Evolutionary conservation across 2,329 filamentous ascomycete species (phyloP), one percentile per base, ranked within the genome.

Genomic region (Emmonsia crescens): DNA sequence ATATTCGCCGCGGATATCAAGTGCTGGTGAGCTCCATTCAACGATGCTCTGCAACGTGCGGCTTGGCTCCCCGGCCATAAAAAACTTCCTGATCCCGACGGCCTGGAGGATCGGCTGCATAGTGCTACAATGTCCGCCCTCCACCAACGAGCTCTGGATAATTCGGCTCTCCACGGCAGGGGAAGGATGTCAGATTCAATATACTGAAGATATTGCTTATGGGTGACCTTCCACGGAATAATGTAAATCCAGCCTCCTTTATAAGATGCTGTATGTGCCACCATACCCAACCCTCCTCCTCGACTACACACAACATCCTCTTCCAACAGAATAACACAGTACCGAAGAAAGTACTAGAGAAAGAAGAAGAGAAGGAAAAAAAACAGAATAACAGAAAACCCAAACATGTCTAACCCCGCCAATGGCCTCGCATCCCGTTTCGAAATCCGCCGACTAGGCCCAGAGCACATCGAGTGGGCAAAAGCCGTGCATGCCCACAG

Each of bases 401-500:
- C 42, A 46, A 21, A 46, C 8, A 46, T 46, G 42, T 46, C 42
- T 10, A 46, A 46, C 5, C 42, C 9, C 44, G 12, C 10, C 44
- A 14, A 19, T 14, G 21, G 56, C 44, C 60, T 65, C 40, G 57
- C 62, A 2, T 21, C 57, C 24, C 62, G 64, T 21, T 66, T 64
- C 59, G 65, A 66, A 38, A 64, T 66, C 51, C 62, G 64, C n/a
- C 60, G 36, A 21, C 55, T 66, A 6, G 61, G 62, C 3, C 52
- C 51, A 21, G 62, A 64, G 31, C 48, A 66, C 27, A 31, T 64
- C 38, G 60, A 57, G 6, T 63, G 60, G 54, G 64, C 46, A n/a
- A 48, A 19, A 24, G 57, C 66, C 2, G 58, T 68, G n/a, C 54
- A 64, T 33, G 12, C 60, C 6, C 66, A 68, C 48, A 64, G 63